Evolutionary conservation across 1,284 basidiomycete species (phyloP), one percentile per base, ranked within the genome.

Genomic region (Moesziomyces antarcticus): DNA sequence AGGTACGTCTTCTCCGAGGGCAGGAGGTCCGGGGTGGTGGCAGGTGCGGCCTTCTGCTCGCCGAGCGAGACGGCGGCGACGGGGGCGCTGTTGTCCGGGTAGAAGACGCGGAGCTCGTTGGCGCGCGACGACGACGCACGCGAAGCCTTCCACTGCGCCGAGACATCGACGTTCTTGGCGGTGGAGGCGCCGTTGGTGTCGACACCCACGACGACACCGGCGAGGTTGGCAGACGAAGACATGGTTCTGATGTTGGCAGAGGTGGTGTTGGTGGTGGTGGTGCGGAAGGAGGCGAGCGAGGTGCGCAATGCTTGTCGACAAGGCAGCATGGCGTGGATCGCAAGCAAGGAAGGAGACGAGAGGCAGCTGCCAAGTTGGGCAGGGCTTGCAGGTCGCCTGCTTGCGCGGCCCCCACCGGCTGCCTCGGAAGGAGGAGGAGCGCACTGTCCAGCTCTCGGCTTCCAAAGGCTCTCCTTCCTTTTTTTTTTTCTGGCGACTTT

Each of bases 51-150:
- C 56, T 79, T 75, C 53, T 79, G 77, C 33, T 78, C 73, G 53
- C 81, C 79, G 30, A 78, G 63, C 35, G 75, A 74, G 35, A 83
- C 67, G 9, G 77, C 80, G 20, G 80, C 80, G 47, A 83, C 65
- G 21, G 76, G 75, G 3, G 65, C 35, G 30, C 61, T 49, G 35
- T 70, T 64, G 33, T 58, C 61, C 8, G 81, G 77, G 60, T 73
- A 82, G 50, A 82, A 78, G 56, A 82, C 67, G 11, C 81, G 75
- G 18, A 82, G 56, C 47, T 80, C 79, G 61, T 79, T 79, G 33
- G 65, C 54, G 47, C 80, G 81, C 41, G 65, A 67, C n/a, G 64
- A 65, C 13, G 73, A 73, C 40, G 80, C 79, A 27, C 80, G 75
- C 44, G 79, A 75, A 33, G 71, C 56, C 53, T 75, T 71, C 81